Conservation (phyloP, 2,329 filamentous ascomycete species). For the Hyphodiscus sp. region DNA sequence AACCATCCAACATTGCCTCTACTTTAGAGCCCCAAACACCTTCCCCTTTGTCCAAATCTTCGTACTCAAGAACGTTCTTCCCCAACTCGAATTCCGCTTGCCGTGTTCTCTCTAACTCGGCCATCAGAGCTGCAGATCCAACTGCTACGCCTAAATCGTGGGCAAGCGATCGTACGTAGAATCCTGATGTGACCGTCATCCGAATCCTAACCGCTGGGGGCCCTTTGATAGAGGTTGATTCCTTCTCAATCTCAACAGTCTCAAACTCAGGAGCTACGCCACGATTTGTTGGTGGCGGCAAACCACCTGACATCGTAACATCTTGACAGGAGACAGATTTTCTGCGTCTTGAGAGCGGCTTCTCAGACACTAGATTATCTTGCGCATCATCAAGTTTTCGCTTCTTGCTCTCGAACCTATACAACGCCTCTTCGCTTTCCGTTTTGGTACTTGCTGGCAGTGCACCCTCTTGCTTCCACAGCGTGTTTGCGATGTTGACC, state of each 20-base stretch:
- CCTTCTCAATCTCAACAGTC: constrained; percentile 2
- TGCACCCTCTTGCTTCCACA: constrained; percentile 54
- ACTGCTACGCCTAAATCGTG: constrained; percentile 85
- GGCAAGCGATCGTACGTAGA: constrained; percentile 91
- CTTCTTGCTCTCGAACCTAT: constrained; percentile 28
- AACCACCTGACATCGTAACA: constrained; percentile 29
- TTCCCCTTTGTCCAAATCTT: constrained; percentile 70
- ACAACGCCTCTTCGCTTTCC: constrained; percentile 33
- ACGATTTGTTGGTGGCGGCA: constrained; percentile 17
- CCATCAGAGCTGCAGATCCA: constrained; percentile 79
- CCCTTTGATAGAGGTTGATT: constrained; percentile 37
- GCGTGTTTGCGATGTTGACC: constrained; percentile 68
- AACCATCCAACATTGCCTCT: constrained; percentile 42
- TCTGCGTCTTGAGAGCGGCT: constrained; percentile 20
- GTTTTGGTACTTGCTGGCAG: constrained; percentile 10
- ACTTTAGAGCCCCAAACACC: constrained; percentile 77
- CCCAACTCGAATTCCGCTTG: constrained; percentile 76
- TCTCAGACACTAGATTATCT: constrained; percentile 27
- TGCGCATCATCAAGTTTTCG: constrained; percentile 26
- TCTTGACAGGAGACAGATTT: constrained; percentile 13
- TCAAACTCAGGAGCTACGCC: background rate
- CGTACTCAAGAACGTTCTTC: constrained; percentile 70
- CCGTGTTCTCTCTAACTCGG: constrained; percentile 69
- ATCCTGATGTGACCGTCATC: constrained; percentile 91
- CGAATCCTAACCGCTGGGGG: constrained; percentile 75